Conservation (phyloP, 192 early-diverging fungal genomes). For the Coemansia sp. region DNA sequence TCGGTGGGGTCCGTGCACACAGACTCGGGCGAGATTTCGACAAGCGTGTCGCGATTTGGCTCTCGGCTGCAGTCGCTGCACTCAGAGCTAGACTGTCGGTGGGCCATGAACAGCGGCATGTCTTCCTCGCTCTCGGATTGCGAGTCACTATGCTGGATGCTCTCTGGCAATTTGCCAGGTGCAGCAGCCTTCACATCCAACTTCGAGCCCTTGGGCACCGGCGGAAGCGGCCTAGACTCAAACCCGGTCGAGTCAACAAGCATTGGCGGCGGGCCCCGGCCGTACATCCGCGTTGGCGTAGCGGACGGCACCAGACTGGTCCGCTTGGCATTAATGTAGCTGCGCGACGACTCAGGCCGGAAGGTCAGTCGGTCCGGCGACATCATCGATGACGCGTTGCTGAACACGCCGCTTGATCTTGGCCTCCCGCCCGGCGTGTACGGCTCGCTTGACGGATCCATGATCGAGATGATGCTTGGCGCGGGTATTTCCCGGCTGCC, state of each 20-base stretch:
- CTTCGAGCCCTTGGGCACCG: slow-evolving; percentile 1
- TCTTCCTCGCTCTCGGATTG: slow-evolving; percentile 4
- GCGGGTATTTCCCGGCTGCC: slow-evolving; percentile 17
- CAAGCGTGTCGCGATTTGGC: slow-evolving; percentile 26
- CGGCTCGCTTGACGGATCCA: slow-evolving; percentile 2
- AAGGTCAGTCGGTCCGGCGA: slow-evolving; percentile 6
- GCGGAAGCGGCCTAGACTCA: slow-evolving; percentile 10
- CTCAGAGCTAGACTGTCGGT: slow-evolving; percentile 2
- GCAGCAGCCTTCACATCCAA: not conserved
- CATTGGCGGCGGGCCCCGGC: slow-evolving; percentile 2
- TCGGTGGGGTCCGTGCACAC: not conserved
- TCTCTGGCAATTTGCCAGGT: not conserved
- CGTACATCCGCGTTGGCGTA: slow-evolving; percentile 2
- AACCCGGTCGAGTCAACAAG: slow-evolving; percentile 9
- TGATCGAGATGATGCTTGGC: slow-evolving; percentile 15
- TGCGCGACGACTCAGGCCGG: slow-evolving; percentile 1
- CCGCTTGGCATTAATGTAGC: slow-evolving; percentile 6
- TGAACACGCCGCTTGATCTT: slow-evolving; percentile 8
- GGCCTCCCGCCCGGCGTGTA: slow-evolving; percentile 15
- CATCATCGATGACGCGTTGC: not conserved
- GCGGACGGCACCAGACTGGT: slow-evolving; percentile 4
- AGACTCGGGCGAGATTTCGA: slow-evolving; percentile 7
- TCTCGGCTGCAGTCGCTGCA: slow-evolving; percentile 1
- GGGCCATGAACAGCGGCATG: slow-evolving; percentile 13
- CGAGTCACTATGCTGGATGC: not conserved